Conservation (phyloP, 768 basidiomycete species). For the Ramaria sp. region DNA sequence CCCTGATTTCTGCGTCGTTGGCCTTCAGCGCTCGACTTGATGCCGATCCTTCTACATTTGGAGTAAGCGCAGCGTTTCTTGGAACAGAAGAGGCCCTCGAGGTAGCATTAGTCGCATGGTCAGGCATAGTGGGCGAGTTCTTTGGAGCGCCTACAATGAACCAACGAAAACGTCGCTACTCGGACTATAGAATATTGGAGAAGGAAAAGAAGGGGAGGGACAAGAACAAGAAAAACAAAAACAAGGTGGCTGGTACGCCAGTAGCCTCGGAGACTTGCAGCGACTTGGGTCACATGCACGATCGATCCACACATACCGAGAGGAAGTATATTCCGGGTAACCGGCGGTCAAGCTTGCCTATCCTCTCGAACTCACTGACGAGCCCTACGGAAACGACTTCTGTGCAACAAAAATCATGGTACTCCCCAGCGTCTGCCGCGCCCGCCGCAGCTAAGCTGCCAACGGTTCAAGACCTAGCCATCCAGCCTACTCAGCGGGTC, state of each 20-base stretch:
- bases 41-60: slow-evolving; percentile 54
- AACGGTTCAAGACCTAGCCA: slow-evolving; percentile 46
- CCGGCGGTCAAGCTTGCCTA: not conserved
- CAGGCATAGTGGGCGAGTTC: slow-evolving; percentile 36
- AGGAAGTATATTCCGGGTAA: slow-evolving; percentile 2
- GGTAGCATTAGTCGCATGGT: slow-evolving; percentile 45
- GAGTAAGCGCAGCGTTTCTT: slow-evolving; percentile 51
- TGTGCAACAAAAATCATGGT: not conserved
- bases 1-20: slow-evolving; percentile 40
- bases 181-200: not conserved
- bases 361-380: not conserved
- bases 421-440: not conserved
- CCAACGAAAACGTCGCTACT: too few relatives aligned
- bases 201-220: not conserved
- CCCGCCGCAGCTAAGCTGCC: slow-evolving; percentile 13
- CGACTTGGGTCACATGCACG: not conserved
- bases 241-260: not conserved
- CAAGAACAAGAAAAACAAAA: too few relatives aligned
- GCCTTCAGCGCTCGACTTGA: slow-evolving; percentile 39
- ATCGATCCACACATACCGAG: not conserved
- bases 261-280: not conserved
- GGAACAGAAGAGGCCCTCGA: slow-evolving; percentile 41
- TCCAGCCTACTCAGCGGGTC: slow-evolving; percentile 53
- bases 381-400: not conserved
- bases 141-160: slow-evolving; percentile 14